Percentiles rank a stretch among this genome's conserved stretches.
Evolutionary conservation across 1,284 basidiomycete species (phyloP).

Genomic region (Hymenochaete sp.): DNA sequence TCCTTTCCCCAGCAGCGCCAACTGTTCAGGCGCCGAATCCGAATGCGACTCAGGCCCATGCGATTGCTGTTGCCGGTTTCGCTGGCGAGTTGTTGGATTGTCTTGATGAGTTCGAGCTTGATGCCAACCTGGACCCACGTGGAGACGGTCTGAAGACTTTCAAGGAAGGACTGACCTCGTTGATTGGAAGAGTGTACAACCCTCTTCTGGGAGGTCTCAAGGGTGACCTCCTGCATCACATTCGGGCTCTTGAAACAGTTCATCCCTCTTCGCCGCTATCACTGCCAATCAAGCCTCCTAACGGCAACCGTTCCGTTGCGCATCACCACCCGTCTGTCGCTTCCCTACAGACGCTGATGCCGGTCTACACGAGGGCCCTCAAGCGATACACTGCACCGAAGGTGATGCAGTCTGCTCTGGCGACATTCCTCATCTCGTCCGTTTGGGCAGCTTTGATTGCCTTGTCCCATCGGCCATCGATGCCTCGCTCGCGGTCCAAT

Average conservation of each 20-base stretch:
- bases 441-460: slow-evolving; percentile 67
- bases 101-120: slow-evolving; percentile 56
- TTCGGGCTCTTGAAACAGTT: slow-evolving; percentile 48
- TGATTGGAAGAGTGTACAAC: slow-evolving; percentile 55
- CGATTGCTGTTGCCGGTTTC: slow-evolving; percentile 55
- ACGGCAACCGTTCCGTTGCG: slow-evolving; percentile 31
- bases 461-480: slow-evolving; percentile 47
- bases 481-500: slow-evolving; percentile 34
- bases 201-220: slow-evolving; percentile 56
- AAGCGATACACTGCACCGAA: slow-evolving; percentile 45
- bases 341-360: slow-evolving; percentile 47
- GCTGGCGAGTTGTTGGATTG: slow-evolving; percentile 62
- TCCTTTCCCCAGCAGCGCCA: slow-evolving; percentile 43
- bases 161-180: slow-evolving; percentile 56
- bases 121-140: slow-evolving; percentile 48
- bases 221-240: slow-evolving; percentile 47
- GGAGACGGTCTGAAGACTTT: slow-evolving; percentile 57
- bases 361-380: slow-evolving; percentile 51
- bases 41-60: slow-evolving; percentile 64
- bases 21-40: slow-evolving; percentile 42
- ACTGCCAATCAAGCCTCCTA: slow-evolving; percentile 28
- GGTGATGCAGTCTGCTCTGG: slow-evolving; percentile 48
- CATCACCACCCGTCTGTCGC: slow-evolving; percentile 51
- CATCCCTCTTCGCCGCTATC: slow-evolving; percentile 20
- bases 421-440: slow-evolving; percentile 60